phyloP scores from a whole-genome alignment of 169 alveolate genomes.

The Toxoplasma gondii region DNA sequence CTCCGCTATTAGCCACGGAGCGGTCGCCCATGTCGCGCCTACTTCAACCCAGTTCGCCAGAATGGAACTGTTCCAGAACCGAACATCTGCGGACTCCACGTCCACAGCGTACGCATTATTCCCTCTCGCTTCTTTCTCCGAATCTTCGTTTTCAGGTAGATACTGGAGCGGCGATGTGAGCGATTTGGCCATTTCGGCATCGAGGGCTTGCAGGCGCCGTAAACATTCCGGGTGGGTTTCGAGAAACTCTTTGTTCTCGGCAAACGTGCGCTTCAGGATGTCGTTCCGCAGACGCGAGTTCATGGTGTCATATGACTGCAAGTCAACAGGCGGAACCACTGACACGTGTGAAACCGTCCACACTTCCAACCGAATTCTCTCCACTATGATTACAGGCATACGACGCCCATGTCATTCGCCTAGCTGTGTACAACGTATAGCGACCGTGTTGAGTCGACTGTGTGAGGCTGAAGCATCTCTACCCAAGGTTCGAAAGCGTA shows the following conservation, averaged over 20 bases:
- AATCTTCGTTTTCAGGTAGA: background rate
- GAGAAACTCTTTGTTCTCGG: background rate
- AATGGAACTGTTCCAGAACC: background rate
- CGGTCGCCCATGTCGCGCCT: conserved; percentile 26
- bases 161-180: conserved; percentile 1
- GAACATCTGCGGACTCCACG: background rate
- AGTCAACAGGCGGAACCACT: background rate
- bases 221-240: background rate
- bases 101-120: background rate
- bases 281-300: conserved; percentile 34
- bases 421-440: too few relatives aligned
- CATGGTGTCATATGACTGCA: conserved; percentile 30
- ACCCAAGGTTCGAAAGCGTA: too few relatives aligned
- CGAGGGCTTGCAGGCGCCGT: conserved; percentile 8
- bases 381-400: too few relatives aligned
- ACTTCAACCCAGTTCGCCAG: background rate
- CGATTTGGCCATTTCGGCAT: conserved; percentile 10
- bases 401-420: too few relatives aligned
- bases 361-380: background rate
- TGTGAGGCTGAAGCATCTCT: too few relatives aligned
- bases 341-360: background rate
- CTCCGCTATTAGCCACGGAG: conserved; percentile 41
- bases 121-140: background rate
- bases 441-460: too few relatives aligned
- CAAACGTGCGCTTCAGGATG: conserved; percentile 11